phyloP scores from a whole-genome alignment of 352 stramenopile genomes.

The Phytophthora tentaculata region DNA sequence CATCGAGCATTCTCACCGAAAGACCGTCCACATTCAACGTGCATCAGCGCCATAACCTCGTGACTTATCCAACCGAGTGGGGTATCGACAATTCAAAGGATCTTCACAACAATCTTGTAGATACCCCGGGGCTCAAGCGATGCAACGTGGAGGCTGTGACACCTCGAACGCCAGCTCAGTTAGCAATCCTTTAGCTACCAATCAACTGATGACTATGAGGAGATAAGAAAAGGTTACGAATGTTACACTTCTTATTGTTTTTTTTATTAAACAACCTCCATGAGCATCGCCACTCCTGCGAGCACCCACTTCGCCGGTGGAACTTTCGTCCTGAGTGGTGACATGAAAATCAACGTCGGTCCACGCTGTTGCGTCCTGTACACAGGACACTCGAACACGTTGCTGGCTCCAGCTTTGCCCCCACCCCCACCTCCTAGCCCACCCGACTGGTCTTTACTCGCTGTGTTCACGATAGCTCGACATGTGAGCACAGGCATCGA shows the following conservation, averaged over 20 bases:
- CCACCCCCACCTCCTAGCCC: conserved; percentile 15
- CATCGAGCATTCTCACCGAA: background rate
- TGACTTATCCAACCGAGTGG: background rate
- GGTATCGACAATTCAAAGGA: conserved; percentile 1
- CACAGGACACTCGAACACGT: conserved; percentile 87
- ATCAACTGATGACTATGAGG: conserved; percentile 47
- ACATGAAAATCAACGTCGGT: conserved; percentile 90
- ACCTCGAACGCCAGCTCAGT: conserved; percentile 57
- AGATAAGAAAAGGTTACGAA: conserved; percentile 12
- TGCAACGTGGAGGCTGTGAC: conserved; percentile 32
- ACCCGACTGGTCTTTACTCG: conserved; percentile 43
- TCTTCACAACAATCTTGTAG: conserved; percentile 1
- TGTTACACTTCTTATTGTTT: background rate
- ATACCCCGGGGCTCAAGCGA: conserved; percentile 25
- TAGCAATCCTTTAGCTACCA: conserved; percentile 61
- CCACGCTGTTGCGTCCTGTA: conserved; percentile 93
- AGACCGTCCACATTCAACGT: conserved; percentile 8
- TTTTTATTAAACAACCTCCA: conserved; percentile 79
- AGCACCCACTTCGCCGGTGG: conserved; percentile 91
- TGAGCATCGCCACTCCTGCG: conserved; percentile 88
- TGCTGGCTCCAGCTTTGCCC: conserved; percentile 25
- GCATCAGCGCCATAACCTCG: background rate
- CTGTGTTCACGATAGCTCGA: conserved; percentile 63
- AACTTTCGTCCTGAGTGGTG: conserved; percentile 87
- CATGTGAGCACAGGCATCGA: conserved; percentile 93